Percentiles rank a stretch among this genome's conserved stretches.
These are phyloP conservation scores for Cutaneotrichosporon dermatis DNA, from an alignment of 1,284 basidiomycete genomes.

Conservation along the genomic window DNA sequence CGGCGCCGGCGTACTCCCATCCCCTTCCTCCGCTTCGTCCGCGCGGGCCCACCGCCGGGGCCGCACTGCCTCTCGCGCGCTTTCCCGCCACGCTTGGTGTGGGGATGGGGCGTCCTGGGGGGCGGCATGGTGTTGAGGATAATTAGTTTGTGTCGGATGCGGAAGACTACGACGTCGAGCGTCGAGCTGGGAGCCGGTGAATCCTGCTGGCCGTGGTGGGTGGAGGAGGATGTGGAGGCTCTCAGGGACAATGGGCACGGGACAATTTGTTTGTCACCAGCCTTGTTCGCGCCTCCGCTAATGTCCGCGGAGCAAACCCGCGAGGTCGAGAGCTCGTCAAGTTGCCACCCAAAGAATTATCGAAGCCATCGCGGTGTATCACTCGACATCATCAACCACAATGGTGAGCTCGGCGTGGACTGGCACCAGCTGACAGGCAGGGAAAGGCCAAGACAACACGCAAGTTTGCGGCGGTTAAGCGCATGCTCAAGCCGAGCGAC, in stretches of 20 bases:
- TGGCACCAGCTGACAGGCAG: slow-evolving; percentile 50
- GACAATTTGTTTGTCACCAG: too few species aligned
- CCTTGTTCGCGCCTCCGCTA: too few species aligned
- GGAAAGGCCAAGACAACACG: slow-evolving; percentile 91
- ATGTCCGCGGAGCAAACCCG: too few species aligned
- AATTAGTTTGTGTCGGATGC: background rate
- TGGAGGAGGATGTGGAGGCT: slow-evolving; percentile 3
- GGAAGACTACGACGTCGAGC: background rate
- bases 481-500: slow-evolving; percentile 91
- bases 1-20: slow-evolving; percentile 17
- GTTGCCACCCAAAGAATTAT: slow-evolving; percentile 4
- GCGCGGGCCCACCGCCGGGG: slow-evolving; percentile 9
- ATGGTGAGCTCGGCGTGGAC: background rate
- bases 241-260: background rate
- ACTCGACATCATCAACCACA: background rate
- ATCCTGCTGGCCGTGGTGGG: background rate
- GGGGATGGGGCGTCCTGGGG: slow-evolving; percentile 21
- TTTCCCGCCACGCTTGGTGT: slow-evolving; percentile 24
- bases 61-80: slow-evolving; percentile 9
- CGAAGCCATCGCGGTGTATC: too few species aligned
- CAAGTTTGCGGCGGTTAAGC: slow-evolving; percentile 93
- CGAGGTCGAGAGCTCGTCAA: too few species aligned
- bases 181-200: background rate
- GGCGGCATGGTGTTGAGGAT: slow-evolving; percentile 12
- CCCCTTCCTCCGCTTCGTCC: slow-evolving; percentile 39